phyloP scores from a whole-genome alignment of 495 filamentous ascomycete species.

The Talaromyces liani region DNA sequence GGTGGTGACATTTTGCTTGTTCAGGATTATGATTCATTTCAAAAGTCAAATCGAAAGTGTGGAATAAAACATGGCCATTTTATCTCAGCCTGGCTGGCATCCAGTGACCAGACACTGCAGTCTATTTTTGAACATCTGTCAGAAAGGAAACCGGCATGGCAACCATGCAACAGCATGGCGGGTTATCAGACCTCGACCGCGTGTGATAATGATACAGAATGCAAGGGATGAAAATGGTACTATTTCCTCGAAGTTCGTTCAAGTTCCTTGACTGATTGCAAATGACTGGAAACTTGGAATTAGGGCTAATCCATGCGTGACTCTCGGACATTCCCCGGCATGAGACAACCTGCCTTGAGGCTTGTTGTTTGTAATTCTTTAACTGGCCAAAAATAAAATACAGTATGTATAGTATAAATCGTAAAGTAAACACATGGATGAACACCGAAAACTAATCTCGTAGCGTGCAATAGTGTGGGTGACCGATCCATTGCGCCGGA shows the following conservation, averaged over 20 bases:
- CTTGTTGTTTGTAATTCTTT: neutral
- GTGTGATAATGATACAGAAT: neutral
- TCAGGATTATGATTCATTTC: neutral
- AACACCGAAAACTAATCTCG: neutral
- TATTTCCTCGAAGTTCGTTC: neutral
- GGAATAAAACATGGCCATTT: neutral
- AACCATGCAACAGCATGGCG: neutral
- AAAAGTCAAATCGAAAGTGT: neutral
- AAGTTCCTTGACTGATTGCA: too few species aligned
- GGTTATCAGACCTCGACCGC: neutral
- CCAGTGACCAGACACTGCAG: neutral
- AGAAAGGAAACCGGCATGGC: neutral
- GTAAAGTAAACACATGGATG: neutral
- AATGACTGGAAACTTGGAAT: neutral
- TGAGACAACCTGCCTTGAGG: neutral
- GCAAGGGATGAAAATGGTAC: conserved; percentile 1
- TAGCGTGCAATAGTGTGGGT: neutral
- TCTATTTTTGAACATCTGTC: neutral
- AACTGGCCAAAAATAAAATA: neutral
- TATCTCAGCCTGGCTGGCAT: neutral
- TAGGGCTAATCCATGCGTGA: neutral
- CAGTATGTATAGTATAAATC: neutral
- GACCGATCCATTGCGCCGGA: neutral
- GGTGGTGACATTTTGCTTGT: conserved; percentile 2
- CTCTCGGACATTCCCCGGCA: neutral